phyloP scores from a whole-genome alignment of 345 rosid species.

The Firmiana major region DNA sequence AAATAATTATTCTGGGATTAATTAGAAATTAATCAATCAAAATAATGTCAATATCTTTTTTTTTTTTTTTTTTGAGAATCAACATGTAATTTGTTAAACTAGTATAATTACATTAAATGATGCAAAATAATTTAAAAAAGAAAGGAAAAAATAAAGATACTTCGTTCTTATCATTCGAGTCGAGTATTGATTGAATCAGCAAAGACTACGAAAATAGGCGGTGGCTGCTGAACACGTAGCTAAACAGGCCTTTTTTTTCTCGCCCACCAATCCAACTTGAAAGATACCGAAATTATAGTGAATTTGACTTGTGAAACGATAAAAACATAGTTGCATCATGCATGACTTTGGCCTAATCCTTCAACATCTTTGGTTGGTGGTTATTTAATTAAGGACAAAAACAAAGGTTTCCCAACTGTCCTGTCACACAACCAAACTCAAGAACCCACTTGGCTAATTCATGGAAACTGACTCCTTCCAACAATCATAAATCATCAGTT shows the following conservation, averaged over 20 bases:
- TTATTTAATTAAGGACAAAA: not conserved
- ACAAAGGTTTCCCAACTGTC: not conserved
- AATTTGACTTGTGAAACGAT: conserved; percentile 1
- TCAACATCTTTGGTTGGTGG: not conserved
- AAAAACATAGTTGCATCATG: not conserved
- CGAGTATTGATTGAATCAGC: not conserved
- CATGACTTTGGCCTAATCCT: not conserved
- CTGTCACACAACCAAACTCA: not conserved
- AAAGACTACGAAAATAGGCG: not conserved
- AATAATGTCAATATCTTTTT: no score
- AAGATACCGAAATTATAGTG: no score
- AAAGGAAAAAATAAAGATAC: not conserved
- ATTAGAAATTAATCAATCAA: no score
- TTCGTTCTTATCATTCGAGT: not conserved
- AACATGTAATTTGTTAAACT: no score
- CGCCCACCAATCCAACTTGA: no score
- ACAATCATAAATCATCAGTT: not conserved
- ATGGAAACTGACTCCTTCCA: not conserved
- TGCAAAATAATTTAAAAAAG: not conserved
- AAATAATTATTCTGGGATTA: no score
- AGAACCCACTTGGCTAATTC: not conserved
- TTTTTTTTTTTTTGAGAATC: no score
- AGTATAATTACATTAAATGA: not conserved
- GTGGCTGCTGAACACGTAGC: not conserved
- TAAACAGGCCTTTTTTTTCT: not conserved